These are phyloP conservation scores for Parascedosporium putredinis DNA, from an alignment of 2,329 filamentous ascomycete genomes.

Conservation along the genomic window DNA sequence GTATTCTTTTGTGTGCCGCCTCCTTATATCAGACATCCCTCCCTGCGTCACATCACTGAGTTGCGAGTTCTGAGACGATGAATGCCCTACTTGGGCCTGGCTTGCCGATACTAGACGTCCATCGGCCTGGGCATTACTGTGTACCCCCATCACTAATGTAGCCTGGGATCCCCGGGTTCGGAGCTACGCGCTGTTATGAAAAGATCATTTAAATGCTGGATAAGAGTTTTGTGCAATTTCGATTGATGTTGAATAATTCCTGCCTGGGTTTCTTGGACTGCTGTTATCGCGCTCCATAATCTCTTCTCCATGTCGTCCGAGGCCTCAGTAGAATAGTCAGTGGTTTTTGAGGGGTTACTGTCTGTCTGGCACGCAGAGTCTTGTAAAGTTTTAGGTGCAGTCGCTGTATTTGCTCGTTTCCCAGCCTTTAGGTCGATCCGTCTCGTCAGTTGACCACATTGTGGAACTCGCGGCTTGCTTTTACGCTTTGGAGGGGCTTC, in stretches of 20 bases:
- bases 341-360: no score
- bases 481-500: background rate
- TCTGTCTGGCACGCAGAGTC: background rate
- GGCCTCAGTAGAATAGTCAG: background rate
- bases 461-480: background rate
- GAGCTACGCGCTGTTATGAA: no score
- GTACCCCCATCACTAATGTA: no score
- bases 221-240: background rate
- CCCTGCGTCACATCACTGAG: background rate
- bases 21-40: background rate
- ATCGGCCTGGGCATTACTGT: background rate
- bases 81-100: background rate
- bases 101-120: background rate
- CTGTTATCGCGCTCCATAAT: background rate
- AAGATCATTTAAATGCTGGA: background rate
- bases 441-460: no score
- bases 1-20: constrained; percentile 5
- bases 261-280: background rate
- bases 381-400: no score
- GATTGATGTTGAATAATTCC: background rate
- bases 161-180: no score
- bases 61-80: no score
- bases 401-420: no score
- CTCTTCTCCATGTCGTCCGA: background rate
- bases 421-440: no score